Evolutionary conservation across 768 basidiomycete species (phyloP).

Genomic region (Russula sp.): DNA sequence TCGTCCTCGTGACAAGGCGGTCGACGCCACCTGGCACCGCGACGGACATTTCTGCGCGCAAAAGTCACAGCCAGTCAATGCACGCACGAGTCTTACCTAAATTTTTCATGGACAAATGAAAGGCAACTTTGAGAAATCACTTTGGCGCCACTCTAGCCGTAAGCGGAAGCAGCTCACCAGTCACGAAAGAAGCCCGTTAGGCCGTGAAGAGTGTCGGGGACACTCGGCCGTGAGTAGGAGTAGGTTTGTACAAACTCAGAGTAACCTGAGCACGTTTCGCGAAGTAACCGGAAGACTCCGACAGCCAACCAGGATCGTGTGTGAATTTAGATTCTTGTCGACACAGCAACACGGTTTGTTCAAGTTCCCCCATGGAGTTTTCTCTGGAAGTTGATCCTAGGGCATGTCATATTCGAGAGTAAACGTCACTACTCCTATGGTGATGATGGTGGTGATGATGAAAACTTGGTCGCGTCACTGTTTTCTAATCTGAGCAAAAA

Average conservation of each 20-base stretch:
- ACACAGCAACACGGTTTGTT: neutral
- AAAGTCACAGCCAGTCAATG: neutral
- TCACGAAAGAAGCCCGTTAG: neutral
- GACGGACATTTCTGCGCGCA: neutral
- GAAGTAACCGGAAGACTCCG: neutral
- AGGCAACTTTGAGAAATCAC: neutral
- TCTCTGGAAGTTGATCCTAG: neutral
- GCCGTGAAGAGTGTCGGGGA: neutral
- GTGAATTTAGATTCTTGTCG: neutral
- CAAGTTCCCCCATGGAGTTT: neutral
- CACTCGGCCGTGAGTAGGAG: neutral
- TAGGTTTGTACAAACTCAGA: neutral
- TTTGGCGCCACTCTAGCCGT: neutral
- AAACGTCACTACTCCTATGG: neutral
- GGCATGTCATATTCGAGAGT: conserved; percentile 2
- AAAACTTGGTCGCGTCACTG: neutral
- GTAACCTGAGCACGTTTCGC: neutral
- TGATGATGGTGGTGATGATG: neutral
- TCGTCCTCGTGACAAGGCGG: neutral
- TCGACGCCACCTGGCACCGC: neutral
- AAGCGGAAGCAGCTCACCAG: neutral
- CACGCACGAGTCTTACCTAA: neutral
- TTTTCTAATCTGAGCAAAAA: neutral
- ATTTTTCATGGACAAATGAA: neutral
- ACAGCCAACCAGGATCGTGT: neutral